Base-by-base conservation (phyloP, 176 grass and related monocot genomes). In the Carex littledalei region DNA sequence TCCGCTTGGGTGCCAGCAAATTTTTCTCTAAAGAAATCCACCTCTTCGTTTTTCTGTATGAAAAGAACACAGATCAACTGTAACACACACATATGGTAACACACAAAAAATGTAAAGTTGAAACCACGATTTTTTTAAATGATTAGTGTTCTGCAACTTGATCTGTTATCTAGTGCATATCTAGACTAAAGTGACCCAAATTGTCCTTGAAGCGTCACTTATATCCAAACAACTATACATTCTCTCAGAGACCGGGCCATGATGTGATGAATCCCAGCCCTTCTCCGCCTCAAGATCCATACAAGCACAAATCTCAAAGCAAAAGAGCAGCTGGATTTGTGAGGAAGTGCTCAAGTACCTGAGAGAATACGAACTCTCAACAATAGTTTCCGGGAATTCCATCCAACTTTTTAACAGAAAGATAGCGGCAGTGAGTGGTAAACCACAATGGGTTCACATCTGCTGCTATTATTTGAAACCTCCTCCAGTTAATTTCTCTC, bases 1-100 rank as follows among this genome's bases (percentile, higher is more conserved):
- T 95, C 93, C 84, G 93, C 85, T 91, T 98, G 95, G 67, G 91
- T 94, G 22, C 95, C 92, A 1, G 95, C 87, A 80, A 94, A 98
- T 85, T 83, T 98, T 35, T 86, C 61, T 72, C 91, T 90, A 49
- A 92, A 89, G n/a, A 53, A 81, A 67, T 84, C 80, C 24, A 89
- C 89, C 1, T 93, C 92, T 78, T 94, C 91, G 45, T 95, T 86
- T 90, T 85, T 98, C 95, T 98, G 86, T 83, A 75, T 75, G n/a
- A 75, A 75, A 75, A 49, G 3, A 75, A 26, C 45, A 26, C 3
- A 52, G 43, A 52, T 75, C 20, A 1, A 24, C 43, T 52, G 4
- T 52, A 52, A 26, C 71, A 75, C 41, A 59, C 56, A 21, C 10
- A 50, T 50, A 22, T 74, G 8, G 9, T 13, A 73, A 24, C 24